Conservation (phyloP, 768 basidiomycete genomes). For the Butyriboletus loyo region DNA sequence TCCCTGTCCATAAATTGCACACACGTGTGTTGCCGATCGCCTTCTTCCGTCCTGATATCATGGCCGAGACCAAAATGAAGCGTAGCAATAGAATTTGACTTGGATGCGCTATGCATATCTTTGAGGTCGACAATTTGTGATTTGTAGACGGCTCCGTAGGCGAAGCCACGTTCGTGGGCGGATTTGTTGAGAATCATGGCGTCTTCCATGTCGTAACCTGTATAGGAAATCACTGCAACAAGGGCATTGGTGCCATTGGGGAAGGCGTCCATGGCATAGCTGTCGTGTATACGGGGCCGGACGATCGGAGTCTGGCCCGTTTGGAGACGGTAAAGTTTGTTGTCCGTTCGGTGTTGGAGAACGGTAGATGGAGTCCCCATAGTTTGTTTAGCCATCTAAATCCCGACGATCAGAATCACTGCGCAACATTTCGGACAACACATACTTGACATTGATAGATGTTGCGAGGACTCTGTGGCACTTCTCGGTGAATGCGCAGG, state of each 20-base stretch:
- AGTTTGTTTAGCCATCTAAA: conserved; percentile 98
- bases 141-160: conserved; percentile 95
- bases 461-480: conserved; percentile 73
- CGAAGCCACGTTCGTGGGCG: conserved; percentile 96
- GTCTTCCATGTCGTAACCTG: conserved; percentile 99
- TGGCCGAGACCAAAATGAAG: conserved; percentile 89
- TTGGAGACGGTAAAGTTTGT: conserved; percentile 96
- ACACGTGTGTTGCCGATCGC: conserved; percentile 42
- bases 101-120: conserved; percentile 67
- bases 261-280: conserved; percentile 97
- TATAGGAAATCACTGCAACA: conserved; percentile 99
- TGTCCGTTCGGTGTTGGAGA: conserved; percentile 89
- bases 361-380: conserved; percentile 99
- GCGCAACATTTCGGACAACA: not conserved
- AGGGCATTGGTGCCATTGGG: conserved; percentile 98
- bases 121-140: conserved; percentile 88
- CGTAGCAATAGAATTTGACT: conserved; percentile 52
- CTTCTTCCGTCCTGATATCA: conserved; percentile 62
- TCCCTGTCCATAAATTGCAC: conserved; percentile 67
- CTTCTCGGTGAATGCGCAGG: not conserved
- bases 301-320: conserved; percentile 94
- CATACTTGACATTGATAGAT: conserved; percentile 90
- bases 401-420: conserved; percentile 4
- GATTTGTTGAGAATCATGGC: conserved; percentile 99
- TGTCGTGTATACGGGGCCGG: conserved; percentile 85